These are phyloP conservation scores for Malus domestica DNA, from an alignment of 306 rosid species.

Conservation along the genomic window ASM211411v1 NC_041791.1:15416501-15417000, in stretches of 20 bases:
- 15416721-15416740: constrained; percentile 22
- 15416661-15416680: neutral
- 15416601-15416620: neutral
- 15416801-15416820: constrained; percentile 41
- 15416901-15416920: neutral
- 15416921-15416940: neutral
- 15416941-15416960: neutral
- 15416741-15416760: constrained; percentile 29
- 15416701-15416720: neutral
- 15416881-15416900: neutral
- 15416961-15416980: neutral
- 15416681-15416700: neutral
- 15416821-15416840: constrained; percentile 29
- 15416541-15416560: neutral
- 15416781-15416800: constrained; percentile 38
- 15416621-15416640: neutral
- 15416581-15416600: neutral
- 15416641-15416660: neutral
- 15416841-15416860: neutral
- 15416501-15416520: neutral
- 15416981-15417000: neutral
- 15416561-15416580: neutral
- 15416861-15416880: neutral
- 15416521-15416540: neutral
- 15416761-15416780: constrained; percentile 32